Evolutionary conservation across 768 basidiomycete species (phyloP), one percentile per base, ranked within the genome.

Genomic region (Sutorius australiensis): DNA sequence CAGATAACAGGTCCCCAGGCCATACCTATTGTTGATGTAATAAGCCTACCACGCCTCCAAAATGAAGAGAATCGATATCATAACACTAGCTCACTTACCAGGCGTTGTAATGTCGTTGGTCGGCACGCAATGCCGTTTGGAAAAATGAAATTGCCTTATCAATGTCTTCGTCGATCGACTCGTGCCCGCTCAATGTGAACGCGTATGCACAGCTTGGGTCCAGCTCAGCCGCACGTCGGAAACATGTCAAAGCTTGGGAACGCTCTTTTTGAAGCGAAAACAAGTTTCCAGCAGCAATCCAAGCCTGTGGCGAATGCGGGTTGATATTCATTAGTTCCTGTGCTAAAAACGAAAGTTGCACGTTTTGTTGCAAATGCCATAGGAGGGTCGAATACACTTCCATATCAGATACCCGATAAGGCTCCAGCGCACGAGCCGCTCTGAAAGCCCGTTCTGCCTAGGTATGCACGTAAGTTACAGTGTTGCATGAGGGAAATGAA

Each of bases 261-360:
- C 92, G 87, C 64, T 99, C 95, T 73, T 93, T 94, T 72, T 95
- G 88, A 62, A 97, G 72, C 13, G 93, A 95, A 72, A 98, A 98
- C 62, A 92, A 76, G 73, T 99, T 99, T 48, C 97, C 97, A 28
- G 93, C 84, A 1, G 94, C 90, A 60, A 98, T 97, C 97, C 97
- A 99, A 14, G 94, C 83, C 65, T 95, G 83, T 11, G 95, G 75
- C 24, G 89, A 84, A 52, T 80, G 82, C n/a, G 93, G 82, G 59
- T 87, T 78, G 66, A 94, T 86, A 48, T 84, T 83, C 61, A 97
- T 81, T 40, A 98, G 76, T 58, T 95, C 92, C 70, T 98, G 95
- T 1, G 95, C 90, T 33, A 99, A 79, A 74, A 87, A 92, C 4
- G 95, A 94, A 53, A 99, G 79, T 59, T 88, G 82, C 48, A 93